Evolutionary conservation across 768 basidiomycete species (phyloP), one percentile per base, ranked within the genome.

Genomic region (Lactarius deliciosus): DNA sequence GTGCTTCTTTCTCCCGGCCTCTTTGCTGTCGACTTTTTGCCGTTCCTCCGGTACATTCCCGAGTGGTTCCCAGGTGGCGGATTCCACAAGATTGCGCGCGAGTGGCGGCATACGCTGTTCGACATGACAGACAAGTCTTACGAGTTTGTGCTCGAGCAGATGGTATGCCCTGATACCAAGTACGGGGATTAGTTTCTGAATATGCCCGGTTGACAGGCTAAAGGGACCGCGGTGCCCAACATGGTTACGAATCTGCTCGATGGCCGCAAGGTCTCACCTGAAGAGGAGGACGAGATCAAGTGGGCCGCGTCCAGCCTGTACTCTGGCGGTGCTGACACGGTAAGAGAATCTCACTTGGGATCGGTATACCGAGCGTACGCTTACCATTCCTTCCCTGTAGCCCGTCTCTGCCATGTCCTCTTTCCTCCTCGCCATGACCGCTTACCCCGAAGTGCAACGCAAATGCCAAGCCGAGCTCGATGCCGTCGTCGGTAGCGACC

Each of bases 371-470:
- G n/a, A 38, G 1, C 2, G 4, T 9, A 32, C 18, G 36, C 34
- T 45, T 6, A 64, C 54, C 18, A 22, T 30, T 13, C 7, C 25
- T 57, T 9, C 8, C 13, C 28, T n/a, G 11, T 18, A 70, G 70
- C 70, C 74, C n/a, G 72, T 72, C 22, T 72, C 70, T 11, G 69
- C 75, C 2, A 64, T 75, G 59, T 45, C 64, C 4, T 74, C 73
- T 5, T 73, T 75, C 65, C 68, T 76, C 56, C 65, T 75, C 20
- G 73, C 73, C 15, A 73, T 75, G 72, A 71, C 74, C 2, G 68
- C 72, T 63, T 70, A 73, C 57, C 75, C 73, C 5, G 71, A 71
- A 1, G 34, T 68, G 7, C 70, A 68, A 36, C 61, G 56, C 40
- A 73, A 69, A 32, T 66, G 65, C 18, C 74, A 75, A 61, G 71